These are phyloP conservation scores for Penicillium sp. DNA, from an alignment of 2,329 filamentous ascomycete genomes.

Conservation along the genomic window DNA sequence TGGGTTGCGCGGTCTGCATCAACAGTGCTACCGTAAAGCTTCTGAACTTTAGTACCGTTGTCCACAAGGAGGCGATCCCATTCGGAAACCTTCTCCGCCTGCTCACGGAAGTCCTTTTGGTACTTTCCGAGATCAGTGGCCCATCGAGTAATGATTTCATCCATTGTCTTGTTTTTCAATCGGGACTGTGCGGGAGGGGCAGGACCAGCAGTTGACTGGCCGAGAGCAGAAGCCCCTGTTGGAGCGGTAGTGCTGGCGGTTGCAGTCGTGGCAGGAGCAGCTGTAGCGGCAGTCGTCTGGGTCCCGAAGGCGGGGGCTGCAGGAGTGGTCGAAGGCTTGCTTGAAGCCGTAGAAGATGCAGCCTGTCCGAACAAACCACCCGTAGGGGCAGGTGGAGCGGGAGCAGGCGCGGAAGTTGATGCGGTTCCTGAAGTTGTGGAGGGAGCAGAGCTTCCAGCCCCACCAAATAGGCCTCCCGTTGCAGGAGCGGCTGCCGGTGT, in stretches of 20 bases:
- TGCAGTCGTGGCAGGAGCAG: slow-evolving; percentile 29
- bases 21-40: slow-evolving; percentile 86
- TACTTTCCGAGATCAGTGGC: slow-evolving; percentile 93
- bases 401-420: slow-evolving; percentile 31
- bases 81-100: slow-evolving; percentile 79
- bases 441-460: slow-evolving; percentile 32
- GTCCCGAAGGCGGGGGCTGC: slow-evolving; percentile 4
- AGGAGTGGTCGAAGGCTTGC: slow-evolving; percentile 14
- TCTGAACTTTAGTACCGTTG: slow-evolving; percentile 93
- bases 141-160: slow-evolving; percentile 97
- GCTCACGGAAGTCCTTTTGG: slow-evolving; percentile 91
- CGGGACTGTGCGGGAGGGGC: slow-evolving; percentile 78
- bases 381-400: slow-evolving; percentile 24
- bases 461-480: slow-evolving; percentile 29
- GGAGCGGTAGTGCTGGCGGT: slow-evolving; percentile 30
- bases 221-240: slow-evolving; percentile 48
- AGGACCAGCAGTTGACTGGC: slow-evolving; percentile 77
- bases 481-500: slow-evolving; percentile 32
- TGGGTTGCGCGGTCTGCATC: slow-evolving; percentile 91
- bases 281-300: slow-evolving; percentile 21
- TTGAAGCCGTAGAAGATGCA: slow-evolving; percentile 35
- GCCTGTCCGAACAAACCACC: slow-evolving; percentile 25
- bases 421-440: slow-evolving; percentile 29
- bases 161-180: slow-evolving; percentile 98
- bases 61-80: slow-evolving; percentile 94